phyloP scores from a whole-genome alignment of 2,329 filamentous ascomycete species.

The Septoria petroselini region DNA sequence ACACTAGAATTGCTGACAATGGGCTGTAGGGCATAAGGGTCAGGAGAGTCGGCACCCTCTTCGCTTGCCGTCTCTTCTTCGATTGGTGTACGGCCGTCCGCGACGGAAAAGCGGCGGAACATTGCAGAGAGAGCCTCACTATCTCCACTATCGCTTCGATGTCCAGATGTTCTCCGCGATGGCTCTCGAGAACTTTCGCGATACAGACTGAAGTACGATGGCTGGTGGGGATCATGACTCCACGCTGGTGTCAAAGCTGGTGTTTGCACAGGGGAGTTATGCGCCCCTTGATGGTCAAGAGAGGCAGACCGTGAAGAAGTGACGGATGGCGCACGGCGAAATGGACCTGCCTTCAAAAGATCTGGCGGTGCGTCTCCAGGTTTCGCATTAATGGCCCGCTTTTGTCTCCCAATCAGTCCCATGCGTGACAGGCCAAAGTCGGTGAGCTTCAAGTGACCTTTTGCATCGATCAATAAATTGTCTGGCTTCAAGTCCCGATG shows the following conservation, averaged over 20 bases:
- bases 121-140: conserved; percentile 80
- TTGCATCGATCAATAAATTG: conserved; percentile 94
- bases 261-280: conserved; percentile 76
- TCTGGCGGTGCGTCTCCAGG: conserved; percentile 83
- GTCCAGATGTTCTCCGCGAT: conserved; percentile 70
- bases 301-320: conserved; percentile 90
- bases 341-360: conserved; percentile 86
- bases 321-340: conserved; percentile 78
- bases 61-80: conserved; percentile 74
- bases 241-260: conserved; percentile 80
- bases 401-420: conserved; percentile 94
- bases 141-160: conserved; percentile 87
- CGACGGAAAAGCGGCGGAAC: conserved; percentile 66
- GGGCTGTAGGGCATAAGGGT: conserved; percentile 65
- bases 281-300: conserved; percentile 73
- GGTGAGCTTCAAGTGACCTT: conserved; percentile 92
- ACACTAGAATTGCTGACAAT: conserved; percentile 51
- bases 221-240: conserved; percentile 62
- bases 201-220: conserved; percentile 86
- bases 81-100: conserved; percentile 59
- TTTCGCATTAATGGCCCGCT: conserved; percentile 79
- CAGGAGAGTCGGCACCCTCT: conserved; percentile 68
- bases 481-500: conserved; percentile 97
- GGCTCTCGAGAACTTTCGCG: conserved; percentile 55
- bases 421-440: conserved; percentile 97